A percentile compares a stretch with the other conserved stretches of the same genome.
Evolutionary conservation across 129 eudicot species (phyloP).

Genomic region (Dittrichia graveolens): DNA sequence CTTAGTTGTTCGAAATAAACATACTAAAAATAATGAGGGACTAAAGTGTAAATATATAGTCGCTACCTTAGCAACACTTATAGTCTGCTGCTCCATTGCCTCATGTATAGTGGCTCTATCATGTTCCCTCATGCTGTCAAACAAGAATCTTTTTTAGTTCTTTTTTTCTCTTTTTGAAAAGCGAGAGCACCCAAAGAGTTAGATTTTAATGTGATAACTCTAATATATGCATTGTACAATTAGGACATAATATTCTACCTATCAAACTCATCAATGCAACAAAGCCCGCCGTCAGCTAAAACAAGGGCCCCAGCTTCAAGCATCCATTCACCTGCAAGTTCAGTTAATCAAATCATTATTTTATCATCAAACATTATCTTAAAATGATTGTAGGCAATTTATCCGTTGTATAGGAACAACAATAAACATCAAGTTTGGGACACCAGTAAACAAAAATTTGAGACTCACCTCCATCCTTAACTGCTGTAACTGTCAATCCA

Average conservation of each 20-base stretch:
- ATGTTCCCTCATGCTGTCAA: slow-evolving; percentile 95
- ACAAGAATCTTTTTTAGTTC: background rate
- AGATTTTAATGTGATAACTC: background rate
- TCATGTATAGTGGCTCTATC: slow-evolving; percentile 99
- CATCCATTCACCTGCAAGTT: slow-evolving; percentile 90
- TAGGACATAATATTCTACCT: slow-evolving; percentile 39
- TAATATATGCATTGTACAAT: background rate
- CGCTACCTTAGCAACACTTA: slow-evolving; percentile 92
- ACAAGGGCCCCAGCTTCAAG: slow-evolving; percentile 99
- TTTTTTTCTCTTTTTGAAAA: no score
- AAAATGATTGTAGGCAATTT: background rate
- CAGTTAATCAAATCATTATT: slow-evolving; percentile 4
- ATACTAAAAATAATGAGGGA: background rate
- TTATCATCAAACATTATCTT: background rate
- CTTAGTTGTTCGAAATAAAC: background rate
- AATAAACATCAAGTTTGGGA: slow-evolving; percentile 1
- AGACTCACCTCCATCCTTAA: slow-evolving; percentile 81
- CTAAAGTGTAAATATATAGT: background rate
- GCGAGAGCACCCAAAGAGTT: no score
- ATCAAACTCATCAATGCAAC: slow-evolving; percentile 98
- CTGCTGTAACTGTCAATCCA: slow-evolving; percentile 96
- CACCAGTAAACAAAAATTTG: background rate
- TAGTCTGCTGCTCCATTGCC: slow-evolving; percentile 99
- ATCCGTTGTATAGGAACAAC: background rate
- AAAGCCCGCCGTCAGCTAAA: slow-evolving; percentile 97